Evolutionary conservation across 805 yeast genomes (phyloP).

Genomic region (Tetrapisispora phaffii): DNA sequence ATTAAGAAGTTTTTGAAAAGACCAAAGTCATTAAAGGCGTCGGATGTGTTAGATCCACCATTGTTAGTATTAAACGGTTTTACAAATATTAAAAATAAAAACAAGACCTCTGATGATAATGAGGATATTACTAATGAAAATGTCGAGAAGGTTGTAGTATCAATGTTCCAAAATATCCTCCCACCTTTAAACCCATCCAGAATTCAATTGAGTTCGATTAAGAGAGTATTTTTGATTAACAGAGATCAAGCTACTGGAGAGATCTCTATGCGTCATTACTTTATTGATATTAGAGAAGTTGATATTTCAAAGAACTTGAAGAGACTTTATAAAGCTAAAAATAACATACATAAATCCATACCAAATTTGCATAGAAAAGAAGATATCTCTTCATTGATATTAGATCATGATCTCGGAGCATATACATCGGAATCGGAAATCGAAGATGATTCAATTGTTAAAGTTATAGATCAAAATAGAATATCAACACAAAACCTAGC

Average conservation of each 20-base stretch:
- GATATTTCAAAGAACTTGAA: slow-evolving; percentile 67
- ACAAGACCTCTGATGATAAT: background rate
- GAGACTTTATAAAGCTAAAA: slow-evolving; percentile 54
- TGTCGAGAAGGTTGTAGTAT: slow-evolving; percentile 73
- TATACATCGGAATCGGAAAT: slow-evolving; percentile 88
- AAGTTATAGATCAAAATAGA: slow-evolving; percentile 34
- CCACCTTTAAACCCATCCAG: slow-evolving; percentile 87
- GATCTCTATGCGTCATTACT: slow-evolving; percentile 82
- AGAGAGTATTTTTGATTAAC: slow-evolving; percentile 75
- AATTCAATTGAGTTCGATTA: slow-evolving; percentile 64
- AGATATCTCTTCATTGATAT: slow-evolving; percentile 74
- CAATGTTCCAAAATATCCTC: slow-evolving; percentile 90
- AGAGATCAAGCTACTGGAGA: slow-evolving; percentile 60
- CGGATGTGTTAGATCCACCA: slow-evolving; percentile 73
- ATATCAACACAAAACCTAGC: slow-evolving; percentile 18
- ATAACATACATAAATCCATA: slow-evolving; percentile 47
- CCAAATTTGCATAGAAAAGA: slow-evolving; percentile 59
- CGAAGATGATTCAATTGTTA: slow-evolving; percentile 36
- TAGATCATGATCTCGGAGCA: slow-evolving; percentile 69
- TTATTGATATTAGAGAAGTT: slow-evolving; percentile 76
- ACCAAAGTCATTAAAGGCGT: slow-evolving; percentile 70
- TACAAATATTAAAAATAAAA: slow-evolving; percentile 19
- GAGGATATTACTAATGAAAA: slow-evolving; percentile 28
- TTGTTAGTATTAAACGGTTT: slow-evolving; percentile 90
- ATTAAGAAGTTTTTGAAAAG: slow-evolving; percentile 55